Evolutionary conservation across 352 stramenopile species (phyloP), one percentile per base, ranked within the genome.

Genomic region (Phytopythium helicoides): DNA sequence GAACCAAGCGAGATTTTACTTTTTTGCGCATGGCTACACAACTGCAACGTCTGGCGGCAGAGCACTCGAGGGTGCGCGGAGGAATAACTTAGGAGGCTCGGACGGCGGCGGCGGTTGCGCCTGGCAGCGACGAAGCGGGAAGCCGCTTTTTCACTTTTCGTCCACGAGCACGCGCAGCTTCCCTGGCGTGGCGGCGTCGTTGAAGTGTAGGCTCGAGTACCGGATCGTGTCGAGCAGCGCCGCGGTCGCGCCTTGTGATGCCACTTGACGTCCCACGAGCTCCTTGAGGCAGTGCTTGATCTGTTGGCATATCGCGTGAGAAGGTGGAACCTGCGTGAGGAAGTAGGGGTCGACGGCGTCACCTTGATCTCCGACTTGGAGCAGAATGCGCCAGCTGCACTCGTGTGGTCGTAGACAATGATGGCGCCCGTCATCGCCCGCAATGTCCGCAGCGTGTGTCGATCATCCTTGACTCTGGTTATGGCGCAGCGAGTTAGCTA

Each of bases 281-380:
- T 81, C 73, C 50, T 82, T 80, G 21, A 87, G 58, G 21, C 76
- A 87, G 1, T 59, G 53, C 46, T 87, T 87, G 54, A 85, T 81
- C 76, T 87, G 60, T 38, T 3, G n/a, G n/a, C 44, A 15, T 15
- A 28, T 15, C 28, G 44, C 15, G 44, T 26, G 12, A 19, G 8
- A 3, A 41, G n/a, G n/a, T n/a, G n/a, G n/a, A n/a, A n/a, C n/a
- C n/a, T n/a, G n/a, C n/a, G n/a, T n/a, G n/a, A n/a, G n/a, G n/a
- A n/a, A n/a, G n/a, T 18, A 22, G 39, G n/a, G 31, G 14, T 15
- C 9, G n/a, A 37, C 18, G 7, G 47, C 23, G 21, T 4, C 45
- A 86, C 76, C 52, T 85, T 85, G 38, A 87, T 62, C 60, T 80
- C 63, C 11, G 73, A 83, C 47, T 74, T 81, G 39, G 76, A 76